Evolutionary conservation across 2,329 filamentous ascomycete genomes (phyloP).

Genomic region (Trichoderma sp.): DNA sequence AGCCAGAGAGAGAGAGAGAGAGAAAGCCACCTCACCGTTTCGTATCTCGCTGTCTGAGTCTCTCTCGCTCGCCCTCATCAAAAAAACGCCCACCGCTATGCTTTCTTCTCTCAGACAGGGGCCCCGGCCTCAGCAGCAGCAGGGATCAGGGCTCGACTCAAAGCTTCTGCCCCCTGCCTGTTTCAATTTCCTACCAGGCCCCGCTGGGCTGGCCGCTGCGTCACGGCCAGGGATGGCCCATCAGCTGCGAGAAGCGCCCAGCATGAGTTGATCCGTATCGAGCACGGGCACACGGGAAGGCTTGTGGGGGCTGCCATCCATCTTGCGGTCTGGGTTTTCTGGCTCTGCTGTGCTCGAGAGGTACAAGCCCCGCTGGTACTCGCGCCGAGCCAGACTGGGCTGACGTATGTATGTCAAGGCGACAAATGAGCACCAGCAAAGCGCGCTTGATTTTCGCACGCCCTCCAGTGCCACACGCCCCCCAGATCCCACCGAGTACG

Average conservation of each 20-base stretch:
- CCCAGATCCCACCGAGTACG: background rate
- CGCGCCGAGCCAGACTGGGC: conserved; percentile 19
- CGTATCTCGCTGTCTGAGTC: background rate
- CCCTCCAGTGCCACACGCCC: background rate
- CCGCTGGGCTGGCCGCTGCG: conserved; percentile 31
- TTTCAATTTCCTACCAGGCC: conserved; percentile 34
- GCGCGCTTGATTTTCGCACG: background rate
- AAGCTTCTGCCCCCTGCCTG: conserved; percentile 26
- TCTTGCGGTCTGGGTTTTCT: conserved; percentile 27
- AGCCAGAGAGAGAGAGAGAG: background rate
- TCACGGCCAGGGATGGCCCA: conserved; percentile 24
- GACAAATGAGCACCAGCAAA: background rate
- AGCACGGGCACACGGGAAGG: conserved; percentile 27
- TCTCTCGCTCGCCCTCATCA: background rate
- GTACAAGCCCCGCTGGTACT: conserved; percentile 30
- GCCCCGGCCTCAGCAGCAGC: conserved; percentile 1
- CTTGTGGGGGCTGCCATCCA: conserved; percentile 25
- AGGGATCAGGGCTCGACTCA: conserved; percentile 26
- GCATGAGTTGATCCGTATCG: conserved; percentile 14
- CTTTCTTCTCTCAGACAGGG: conserved; percentile 12
- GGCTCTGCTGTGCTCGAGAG: conserved; percentile 4
- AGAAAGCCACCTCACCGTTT: conserved; percentile 16
- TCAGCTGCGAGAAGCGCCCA: conserved; percentile 25
- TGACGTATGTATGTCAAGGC: conserved; percentile 27
- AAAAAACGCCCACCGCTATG: conserved; percentile 11